Evolutionary conservation across 164 flowering plant species (phyloP), one percentile per base, ranked within the genome.

Genomic region (Tetrastigma voinierianum): DNA sequence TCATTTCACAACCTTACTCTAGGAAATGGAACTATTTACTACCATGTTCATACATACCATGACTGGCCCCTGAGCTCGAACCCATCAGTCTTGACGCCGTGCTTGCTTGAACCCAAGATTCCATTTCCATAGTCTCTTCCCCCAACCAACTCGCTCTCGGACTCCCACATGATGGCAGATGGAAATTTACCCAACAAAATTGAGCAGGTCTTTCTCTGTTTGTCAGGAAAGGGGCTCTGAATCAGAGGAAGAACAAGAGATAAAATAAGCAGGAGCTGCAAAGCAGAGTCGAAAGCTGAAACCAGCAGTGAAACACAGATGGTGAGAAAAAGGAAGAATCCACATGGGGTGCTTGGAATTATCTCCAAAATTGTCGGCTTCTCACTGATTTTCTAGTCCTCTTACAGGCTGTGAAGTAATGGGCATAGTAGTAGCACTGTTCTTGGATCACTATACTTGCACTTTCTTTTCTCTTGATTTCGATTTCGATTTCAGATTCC

Each of bases 11-110:
- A 52, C 40, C 40, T 25, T 25, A 25, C 7, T 25, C 40, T 25
- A 25, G 40, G 6, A 25, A 25, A 25, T 7, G 40, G 6, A 25
- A 7, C 40, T 25, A 25, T 25, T 25, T 25, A 20, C 43, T 44
- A 48, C 23, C 21, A 44, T 40, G 44, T 44, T 19, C 13, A 20
- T 0, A 66, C 78, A 53, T 86, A 92, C 97, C 97, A 95, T 53
- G 94, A 83, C 32, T 83, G 87, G 64, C 86, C 98, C 75, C 88
- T 85, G 54, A 82, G 83, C 77, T 88, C 93, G 74, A 95, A 95
- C 2, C 98, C 97, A 67, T 90, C 89, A 16, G 87, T 89, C 74
- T 83, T 82, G 72, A 90, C 80, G 3, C 87, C 84, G 23, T 83
- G 92, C 67, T 87, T 95, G 79, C 61, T 81, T 2, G 90, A 80